Conservation (phyloP, 148 eudicot genomes). For the Cornus suecica region DNA sequence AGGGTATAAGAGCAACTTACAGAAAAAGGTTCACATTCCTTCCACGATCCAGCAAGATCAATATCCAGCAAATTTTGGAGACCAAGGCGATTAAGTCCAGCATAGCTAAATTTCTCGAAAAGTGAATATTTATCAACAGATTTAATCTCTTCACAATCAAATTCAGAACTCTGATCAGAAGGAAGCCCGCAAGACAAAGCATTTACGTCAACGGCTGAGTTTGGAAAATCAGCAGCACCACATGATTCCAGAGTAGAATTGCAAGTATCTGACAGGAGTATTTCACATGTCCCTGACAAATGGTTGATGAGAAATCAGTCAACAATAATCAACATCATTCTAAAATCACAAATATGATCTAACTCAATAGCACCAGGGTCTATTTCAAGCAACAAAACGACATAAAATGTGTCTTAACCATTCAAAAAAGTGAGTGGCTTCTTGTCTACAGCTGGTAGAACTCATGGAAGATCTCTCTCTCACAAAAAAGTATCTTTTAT, state of each 20-base stretch:
- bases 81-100: slow-evolving; percentile 61
- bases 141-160: slow-evolving; percentile 20
- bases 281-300: neutral
- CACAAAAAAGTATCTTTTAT: neutral
- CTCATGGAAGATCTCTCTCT: slow-evolving; percentile 1
- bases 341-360: neutral
- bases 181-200: slow-evolving; percentile 19
- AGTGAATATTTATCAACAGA: slow-evolving; percentile 41
- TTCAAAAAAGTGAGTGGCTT: neutral
- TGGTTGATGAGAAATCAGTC: slow-evolving; percentile 1
- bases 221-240: slow-evolving; percentile 20
- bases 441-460: neutral
- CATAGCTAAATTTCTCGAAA: slow-evolving; percentile 57
- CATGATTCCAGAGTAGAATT: slow-evolving; percentile 5
- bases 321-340: neutral
- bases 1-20: slow-evolving; percentile 44
- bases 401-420: neutral
- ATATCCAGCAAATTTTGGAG: slow-evolving; percentile 40
- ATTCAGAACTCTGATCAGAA: slow-evolving; percentile 15
- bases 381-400: neutral
- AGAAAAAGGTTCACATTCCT: slow-evolving; percentile 48
- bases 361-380: neutral
- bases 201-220: slow-evolving; percentile 12
- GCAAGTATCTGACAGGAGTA: neutral
- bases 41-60: slow-evolving; percentile 63